phyloP scores from a whole-genome alignment of 1,284 basidiomycete genomes.

The Ustilago cynodontis region DNA sequence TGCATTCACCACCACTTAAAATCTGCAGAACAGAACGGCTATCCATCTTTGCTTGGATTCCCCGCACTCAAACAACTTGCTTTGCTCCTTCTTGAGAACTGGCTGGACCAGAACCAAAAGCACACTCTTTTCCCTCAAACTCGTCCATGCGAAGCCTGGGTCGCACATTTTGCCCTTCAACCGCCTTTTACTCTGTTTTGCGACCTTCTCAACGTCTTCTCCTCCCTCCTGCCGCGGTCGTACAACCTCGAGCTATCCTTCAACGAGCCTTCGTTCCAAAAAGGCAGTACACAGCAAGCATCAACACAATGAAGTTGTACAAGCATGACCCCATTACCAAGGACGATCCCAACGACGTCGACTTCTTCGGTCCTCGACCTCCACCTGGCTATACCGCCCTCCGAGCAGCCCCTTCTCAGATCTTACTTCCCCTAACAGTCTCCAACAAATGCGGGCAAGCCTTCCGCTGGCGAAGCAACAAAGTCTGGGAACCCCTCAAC shows the following conservation, averaged over 20 bases:
- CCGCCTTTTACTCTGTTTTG: not conserved
- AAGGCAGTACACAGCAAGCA: constrained; percentile 1
- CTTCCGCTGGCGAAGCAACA: constrained; percentile 64
- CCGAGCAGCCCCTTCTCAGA: constrained; percentile 43
- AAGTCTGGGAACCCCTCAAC: constrained; percentile 44
- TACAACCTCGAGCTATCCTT: not conserved
- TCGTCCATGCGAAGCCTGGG: constrained; percentile 16
- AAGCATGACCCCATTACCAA: constrained; percentile 11
- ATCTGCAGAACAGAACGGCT: constrained; percentile 4
- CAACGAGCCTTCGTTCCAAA: not conserved
- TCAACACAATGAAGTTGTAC: constrained; percentile 5
- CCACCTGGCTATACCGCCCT: constrained; percentile 49
- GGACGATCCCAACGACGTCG: constrained; percentile 18
- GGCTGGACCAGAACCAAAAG: constrained; percentile 4
- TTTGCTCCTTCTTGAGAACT: not conserved
- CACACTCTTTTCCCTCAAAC: not conserved
- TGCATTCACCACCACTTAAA: constrained; percentile 14
- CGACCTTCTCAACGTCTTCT: not conserved
- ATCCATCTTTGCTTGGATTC: not conserved
- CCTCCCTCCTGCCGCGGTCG: not conserved
- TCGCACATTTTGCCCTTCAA: not conserved
- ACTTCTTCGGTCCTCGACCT: constrained; percentile 48
- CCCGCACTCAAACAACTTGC: not conserved
- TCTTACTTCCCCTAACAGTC: constrained; percentile 63
- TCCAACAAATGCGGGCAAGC: constrained; percentile 69